Conservation (phyloP, 2,329 filamentous ascomycete species). For the Colletotrichum higginsianum region DNA sequence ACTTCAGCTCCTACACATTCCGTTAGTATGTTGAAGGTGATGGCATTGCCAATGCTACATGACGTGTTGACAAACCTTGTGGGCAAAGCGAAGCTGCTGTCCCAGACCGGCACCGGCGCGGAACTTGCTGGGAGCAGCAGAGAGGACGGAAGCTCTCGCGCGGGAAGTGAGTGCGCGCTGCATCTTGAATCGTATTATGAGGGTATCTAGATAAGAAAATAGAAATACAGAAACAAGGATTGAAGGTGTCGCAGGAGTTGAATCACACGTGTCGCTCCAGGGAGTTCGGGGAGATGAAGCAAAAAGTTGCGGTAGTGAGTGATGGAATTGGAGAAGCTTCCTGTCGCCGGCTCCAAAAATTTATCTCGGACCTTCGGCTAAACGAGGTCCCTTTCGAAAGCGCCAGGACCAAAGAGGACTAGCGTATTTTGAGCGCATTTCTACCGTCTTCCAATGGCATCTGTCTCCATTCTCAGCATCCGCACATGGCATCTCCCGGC, state of each 20-base stretch:
- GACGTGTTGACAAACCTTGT: constrained; percentile 79
- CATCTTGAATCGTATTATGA: constrained; percentile 73
- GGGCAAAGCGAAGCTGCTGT: constrained; percentile 95
- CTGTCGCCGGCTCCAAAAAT: constrained; percentile 54
- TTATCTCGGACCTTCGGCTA: constrained; percentile 59
- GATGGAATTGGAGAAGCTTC: constrained; percentile 40
- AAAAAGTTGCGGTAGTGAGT: constrained; percentile 44
- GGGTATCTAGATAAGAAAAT: constrained; percentile 50
- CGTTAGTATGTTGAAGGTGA: constrained; percentile 48
- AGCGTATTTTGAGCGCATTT: constrained; percentile 49
- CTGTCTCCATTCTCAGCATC: constrained; percentile 43
- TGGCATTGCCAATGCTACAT: constrained; percentile 41
- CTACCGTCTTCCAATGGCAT: constrained; percentile 57
- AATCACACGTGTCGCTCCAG: constrained; percentile 47
- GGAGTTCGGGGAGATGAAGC: constrained; percentile 47
- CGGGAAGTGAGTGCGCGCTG: constrained; percentile 93
- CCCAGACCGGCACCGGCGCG: constrained; percentile 76
- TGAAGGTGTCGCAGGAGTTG: constrained; percentile 49
- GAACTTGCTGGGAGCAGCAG: constrained; percentile 76
- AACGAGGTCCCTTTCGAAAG: constrained; percentile 52
- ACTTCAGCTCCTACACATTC: constrained; percentile 87
- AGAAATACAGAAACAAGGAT: constrained; percentile 49
- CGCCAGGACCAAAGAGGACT: constrained; percentile 51
- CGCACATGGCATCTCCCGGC: constrained; percentile 34
- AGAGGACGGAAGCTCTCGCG: constrained; percentile 84